Conservation (phyloP, 2,329 filamentous ascomycete genomes). For the Xylariaceae sp. region DNA sequence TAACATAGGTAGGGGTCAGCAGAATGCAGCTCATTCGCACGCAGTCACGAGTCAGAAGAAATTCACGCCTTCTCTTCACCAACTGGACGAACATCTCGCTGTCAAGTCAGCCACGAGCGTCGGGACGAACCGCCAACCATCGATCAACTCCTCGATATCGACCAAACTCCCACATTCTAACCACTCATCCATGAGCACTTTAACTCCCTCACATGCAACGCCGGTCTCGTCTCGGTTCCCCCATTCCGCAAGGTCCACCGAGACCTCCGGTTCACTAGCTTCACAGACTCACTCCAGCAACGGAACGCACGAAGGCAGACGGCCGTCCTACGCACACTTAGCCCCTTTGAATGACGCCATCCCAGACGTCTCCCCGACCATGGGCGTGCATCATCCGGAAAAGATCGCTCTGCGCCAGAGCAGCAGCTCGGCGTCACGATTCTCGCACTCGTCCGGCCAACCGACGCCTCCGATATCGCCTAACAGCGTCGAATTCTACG, state of each 20-base stretch:
- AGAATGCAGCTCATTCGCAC: constrained; percentile 6
- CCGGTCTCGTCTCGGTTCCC: constrained; percentile 27
- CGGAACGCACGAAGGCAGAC: constrained; percentile 37
- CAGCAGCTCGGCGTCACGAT: constrained; percentile 22
- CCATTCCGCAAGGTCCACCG: constrained; percentile 36
- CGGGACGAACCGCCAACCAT: constrained; percentile 21
- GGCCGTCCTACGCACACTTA: constrained; percentile 35
- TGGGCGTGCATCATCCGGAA: constrained; percentile 16
- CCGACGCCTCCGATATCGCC: constrained; percentile 50
- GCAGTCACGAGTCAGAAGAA: background rate
- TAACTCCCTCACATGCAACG: constrained; percentile 16
- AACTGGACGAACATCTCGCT: constrained; percentile 40
- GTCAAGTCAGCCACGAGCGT: constrained; percentile 33
- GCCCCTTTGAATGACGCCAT: constrained; percentile 27
- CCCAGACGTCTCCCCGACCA: constrained; percentile 18
- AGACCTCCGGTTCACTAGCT: constrained; percentile 33
- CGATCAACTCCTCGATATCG: constrained; percentile 21
- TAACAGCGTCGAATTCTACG: constrained; percentile 45
- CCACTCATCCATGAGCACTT: constrained; percentile 27
- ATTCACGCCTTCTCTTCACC: constrained; percentile 35
- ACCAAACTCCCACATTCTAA: constrained; percentile 23
- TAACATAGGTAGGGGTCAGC: constrained; percentile 3
- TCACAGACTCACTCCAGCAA: constrained; percentile 30
- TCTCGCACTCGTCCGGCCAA: constrained; percentile 35
- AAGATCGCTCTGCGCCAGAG: constrained; percentile 15